A percentile compares a stretch with the other conserved stretches of the same genome.
These are phyloP conservation scores for Teratosphaeria viscida DNA, from an alignment of 2,329 filamentous ascomycete species.

Conservation along the genomic window DNA sequence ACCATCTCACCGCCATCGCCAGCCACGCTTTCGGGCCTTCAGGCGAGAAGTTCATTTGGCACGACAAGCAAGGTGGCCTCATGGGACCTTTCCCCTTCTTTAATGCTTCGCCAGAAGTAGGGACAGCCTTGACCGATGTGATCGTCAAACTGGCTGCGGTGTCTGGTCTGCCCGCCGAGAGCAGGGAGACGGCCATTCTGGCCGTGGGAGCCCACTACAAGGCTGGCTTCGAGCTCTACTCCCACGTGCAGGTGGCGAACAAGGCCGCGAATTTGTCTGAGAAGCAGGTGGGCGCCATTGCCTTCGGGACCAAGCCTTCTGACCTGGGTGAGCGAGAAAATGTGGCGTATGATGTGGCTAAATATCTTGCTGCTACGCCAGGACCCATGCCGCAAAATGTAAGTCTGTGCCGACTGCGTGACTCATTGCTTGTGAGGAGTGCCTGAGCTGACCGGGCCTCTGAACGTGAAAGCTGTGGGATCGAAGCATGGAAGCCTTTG, in stretches of 20 bases:
- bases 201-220: conserved; percentile 12
- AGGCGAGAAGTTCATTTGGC: conserved; percentile 5
- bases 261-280: conserved; percentile 5
- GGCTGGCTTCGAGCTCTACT: conserved; percentile 14
- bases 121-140: conserved; percentile 1
- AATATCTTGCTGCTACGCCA: conserved; percentile 8
- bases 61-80: conserved; percentile 5
- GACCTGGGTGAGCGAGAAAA: conserved; percentile 10
- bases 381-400: conserved; percentile 5
- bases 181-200: conserved; percentile 15
- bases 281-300: conserved; percentile 8
- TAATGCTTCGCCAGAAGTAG: conserved; percentile 4
- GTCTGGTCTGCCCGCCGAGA: conserved; percentile 8
- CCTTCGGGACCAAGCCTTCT: conserved; percentile 10
- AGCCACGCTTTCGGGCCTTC: background rate
- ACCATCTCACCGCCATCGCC: conserved; percentile 1
- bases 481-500: conserved; percentile 9
- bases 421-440: background rate
- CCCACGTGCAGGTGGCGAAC: conserved; percentile 10
- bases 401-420: background rate
- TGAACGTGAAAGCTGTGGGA: conserved; percentile 12
- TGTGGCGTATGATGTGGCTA: conserved; percentile 16
- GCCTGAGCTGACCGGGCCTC: background rate
- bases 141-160: conserved; percentile 7
- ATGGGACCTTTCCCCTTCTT: conserved; percentile 13